These are phyloP conservation scores for Penicillium sp. DNA, from an alignment of 2,329 filamentous ascomycete genomes.

Conservation along the genomic window DNA sequence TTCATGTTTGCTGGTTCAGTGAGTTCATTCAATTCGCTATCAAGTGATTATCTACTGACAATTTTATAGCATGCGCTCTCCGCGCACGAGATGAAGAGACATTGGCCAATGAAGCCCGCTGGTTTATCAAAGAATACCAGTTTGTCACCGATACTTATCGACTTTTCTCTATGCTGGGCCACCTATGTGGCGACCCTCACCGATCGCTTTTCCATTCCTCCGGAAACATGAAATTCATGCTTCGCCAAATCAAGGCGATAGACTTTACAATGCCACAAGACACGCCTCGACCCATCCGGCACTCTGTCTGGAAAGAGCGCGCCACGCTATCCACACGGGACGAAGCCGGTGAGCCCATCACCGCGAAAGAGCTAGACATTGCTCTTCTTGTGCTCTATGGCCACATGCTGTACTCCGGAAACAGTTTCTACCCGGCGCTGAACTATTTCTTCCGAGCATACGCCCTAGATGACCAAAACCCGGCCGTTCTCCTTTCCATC, in stretches of 20 bases:
- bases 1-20: constrained; percentile 70
- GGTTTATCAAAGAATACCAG: constrained; percentile 73
- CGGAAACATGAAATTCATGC: constrained; percentile 78
- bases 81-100: constrained; percentile 69
- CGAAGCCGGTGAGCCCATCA: constrained; percentile 29
- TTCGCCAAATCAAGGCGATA: constrained; percentile 83
- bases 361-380: constrained; percentile 56
- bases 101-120: constrained; percentile 64
- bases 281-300: constrained; percentile 28
- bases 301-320: constrained; percentile 38
- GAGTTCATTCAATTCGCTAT: constrained; percentile 25
- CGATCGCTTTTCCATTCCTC: constrained; percentile 62
- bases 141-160: constrained; percentile 75
- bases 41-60: constrained; percentile 6
- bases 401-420: constrained; percentile 76
- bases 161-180: constrained; percentile 69
- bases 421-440: constrained; percentile 71
- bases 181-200: constrained; percentile 60
- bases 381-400: constrained; percentile 80
- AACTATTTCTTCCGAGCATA: constrained; percentile 77
- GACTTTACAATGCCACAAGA: constrained; percentile 58
- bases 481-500: constrained; percentile 70
- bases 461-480: constrained; percentile 64
- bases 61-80: constrained; percentile 62
- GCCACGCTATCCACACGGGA: constrained; percentile 34